Percentiles rank a stretch among this genome's conserved stretches.
Conservation (phyloP, 495 filamentous ascomycete genomes). For the Penicillium alfredii region DNA sequence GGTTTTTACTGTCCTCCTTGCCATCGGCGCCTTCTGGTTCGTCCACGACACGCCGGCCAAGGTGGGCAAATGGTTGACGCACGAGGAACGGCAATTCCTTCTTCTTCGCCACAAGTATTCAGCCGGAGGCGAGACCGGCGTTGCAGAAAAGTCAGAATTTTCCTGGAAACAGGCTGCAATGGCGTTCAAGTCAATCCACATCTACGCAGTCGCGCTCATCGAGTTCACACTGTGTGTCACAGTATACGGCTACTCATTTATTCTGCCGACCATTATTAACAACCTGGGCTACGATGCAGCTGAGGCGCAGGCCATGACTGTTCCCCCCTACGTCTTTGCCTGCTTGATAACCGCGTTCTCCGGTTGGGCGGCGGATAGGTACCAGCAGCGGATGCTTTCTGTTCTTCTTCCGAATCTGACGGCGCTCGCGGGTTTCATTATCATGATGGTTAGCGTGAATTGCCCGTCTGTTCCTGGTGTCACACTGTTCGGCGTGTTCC, state of each 20-base stretch:
- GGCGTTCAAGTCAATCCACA: no score
- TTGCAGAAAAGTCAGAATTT: no score
- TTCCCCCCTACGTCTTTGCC: conserved; percentile 18
- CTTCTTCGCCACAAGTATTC: conserved; percentile 29
- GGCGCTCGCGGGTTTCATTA: conserved; percentile 11
- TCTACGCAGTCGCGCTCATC: background rate
- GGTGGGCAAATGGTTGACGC: conserved; percentile 32
- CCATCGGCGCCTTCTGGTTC: conserved; percentile 47
- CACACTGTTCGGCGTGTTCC: conserved; percentile 11
- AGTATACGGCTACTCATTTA: conserved; percentile 4
- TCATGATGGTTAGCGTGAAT: conserved; percentile 8
- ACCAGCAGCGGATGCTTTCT: conserved; percentile 4
- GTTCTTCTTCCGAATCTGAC: background rate
- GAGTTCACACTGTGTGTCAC: background rate
- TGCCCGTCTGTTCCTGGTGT: conserved; percentile 7
- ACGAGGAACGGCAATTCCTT: conserved; percentile 32
- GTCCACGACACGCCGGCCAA: conserved; percentile 48
- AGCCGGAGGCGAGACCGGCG: no score
- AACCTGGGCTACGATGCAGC: conserved; percentile 16
- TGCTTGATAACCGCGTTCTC: no score
- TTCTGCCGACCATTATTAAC: conserved; percentile 15
- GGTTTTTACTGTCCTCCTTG: conserved; percentile 49
- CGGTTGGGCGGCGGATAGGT: conserved; percentile 2
- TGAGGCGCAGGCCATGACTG: conserved; percentile 14
- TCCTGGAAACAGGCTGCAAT: no score